Base-by-base conservation (phyloP, 2,329 filamentous ascomycete genomes). In the Colletotrichum spaethianum region DNA sequence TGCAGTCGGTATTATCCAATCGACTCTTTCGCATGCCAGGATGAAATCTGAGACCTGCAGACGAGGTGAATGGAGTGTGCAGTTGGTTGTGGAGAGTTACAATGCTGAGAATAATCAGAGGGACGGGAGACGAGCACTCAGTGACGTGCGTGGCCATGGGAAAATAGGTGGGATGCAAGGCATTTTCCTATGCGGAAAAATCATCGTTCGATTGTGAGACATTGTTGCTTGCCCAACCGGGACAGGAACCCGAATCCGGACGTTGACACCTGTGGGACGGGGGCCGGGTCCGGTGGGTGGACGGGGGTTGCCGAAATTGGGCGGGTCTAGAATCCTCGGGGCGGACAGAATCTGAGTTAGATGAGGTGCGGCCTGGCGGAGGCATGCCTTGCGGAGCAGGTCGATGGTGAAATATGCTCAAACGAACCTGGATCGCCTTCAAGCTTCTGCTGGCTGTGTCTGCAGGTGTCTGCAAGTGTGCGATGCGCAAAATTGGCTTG, bases 21-120 rank as follows among this genome's bases (percentile, higher is more conserved):
- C 18, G 55, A 16, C 33, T 36, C 46, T 7, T 40, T 53, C 38
- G 40, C 56, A 67, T 67, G 68, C 68, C 63, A 62, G 48, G 42
- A 40, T 48, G 28, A 40, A 36, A 46, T 56, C 63, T 40, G 56
- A 70, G 56, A 70, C 67, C 48, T 70, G 67, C 63, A 61, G 46
- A 23, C 56, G 36, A 33, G 11, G 38, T 33, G 16, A 28, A 53
- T 4, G 20, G 31, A 23, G 44, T 31, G 46, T 53, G 42, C 38
- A 33, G n/a, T 44, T 52, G 42, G 18, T n/a, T 52, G 6, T 28
- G 26, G 42, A 28, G 16, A 28, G 18, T 20, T 26, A 31, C 31
- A 36, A 55, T 53, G 67, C 23, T 9, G n/a, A 4, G 14, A 42
- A 53, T 20, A 42, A 23, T 18, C 14, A 11, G 14, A 26, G 40